These are phyloP conservation scores for Phytophthora sp. DNA, from an alignment of 352 stramenopile species.

Conservation along the genomic window DNA sequence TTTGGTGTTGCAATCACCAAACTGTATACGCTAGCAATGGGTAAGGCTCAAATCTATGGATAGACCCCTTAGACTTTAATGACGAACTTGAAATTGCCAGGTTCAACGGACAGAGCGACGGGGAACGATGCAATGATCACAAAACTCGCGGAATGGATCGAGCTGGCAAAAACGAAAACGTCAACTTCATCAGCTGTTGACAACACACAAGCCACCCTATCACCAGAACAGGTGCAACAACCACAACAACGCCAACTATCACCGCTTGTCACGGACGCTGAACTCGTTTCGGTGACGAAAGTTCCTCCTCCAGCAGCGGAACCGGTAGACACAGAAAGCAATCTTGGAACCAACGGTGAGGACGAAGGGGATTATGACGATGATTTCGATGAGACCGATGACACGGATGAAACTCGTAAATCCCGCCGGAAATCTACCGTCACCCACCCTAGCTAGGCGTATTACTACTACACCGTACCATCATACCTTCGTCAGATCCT, in stretches of 20 bases:
- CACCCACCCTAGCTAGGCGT: slow-evolving; percentile 1
- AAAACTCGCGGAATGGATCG: slow-evolving; percentile 41
- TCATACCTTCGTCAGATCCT: background rate
- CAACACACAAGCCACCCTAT: background rate
- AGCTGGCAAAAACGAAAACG: slow-evolving; percentile 16
- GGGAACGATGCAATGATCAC: slow-evolving; percentile 28
- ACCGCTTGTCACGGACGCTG: too few relatives aligned
- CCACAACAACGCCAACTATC: too few relatives aligned
- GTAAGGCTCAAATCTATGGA: slow-evolving; percentile 12
- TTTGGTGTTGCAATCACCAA: slow-evolving; percentile 37
- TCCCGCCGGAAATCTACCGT: slow-evolving; percentile 14
- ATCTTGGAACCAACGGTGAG: slow-evolving; percentile 10
- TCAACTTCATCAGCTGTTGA: background rate
- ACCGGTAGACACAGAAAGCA: background rate
- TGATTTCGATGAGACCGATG: slow-evolving; percentile 50
- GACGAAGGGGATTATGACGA: slow-evolving; percentile 46
- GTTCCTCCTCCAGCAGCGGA: background rate
- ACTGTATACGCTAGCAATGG: slow-evolving; percentile 45
- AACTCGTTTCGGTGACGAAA: background rate
- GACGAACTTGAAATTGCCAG: too few relatives aligned
- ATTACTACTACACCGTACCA: background rate
- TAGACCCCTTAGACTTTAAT: too few relatives aligned
- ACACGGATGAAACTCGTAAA: slow-evolving; percentile 23
- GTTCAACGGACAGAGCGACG: slow-evolving; percentile 6
- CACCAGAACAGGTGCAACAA: background rate